phyloP scores from a whole-genome alignment of 2,329 filamentous ascomycete genomes.

The Penicillium sp. region DNA sequence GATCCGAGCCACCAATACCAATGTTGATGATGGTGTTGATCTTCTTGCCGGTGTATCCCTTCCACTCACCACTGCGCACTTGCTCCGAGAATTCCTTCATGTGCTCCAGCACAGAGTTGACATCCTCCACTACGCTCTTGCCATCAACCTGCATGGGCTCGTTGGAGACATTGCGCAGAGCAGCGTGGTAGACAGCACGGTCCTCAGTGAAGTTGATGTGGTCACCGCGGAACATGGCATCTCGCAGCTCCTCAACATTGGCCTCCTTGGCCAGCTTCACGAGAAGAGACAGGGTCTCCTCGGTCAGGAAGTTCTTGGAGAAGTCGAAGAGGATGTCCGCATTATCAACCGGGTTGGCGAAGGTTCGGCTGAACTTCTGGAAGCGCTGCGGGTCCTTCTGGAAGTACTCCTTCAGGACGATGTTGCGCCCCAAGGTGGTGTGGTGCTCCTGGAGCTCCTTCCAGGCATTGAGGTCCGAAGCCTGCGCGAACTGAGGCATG shows the following conservation, averaged over 20 bases:
- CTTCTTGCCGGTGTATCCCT: conserved; percentile 95
- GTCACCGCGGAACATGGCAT: conserved; percentile 95
- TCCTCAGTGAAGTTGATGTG: conserved; percentile 99
- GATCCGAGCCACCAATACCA: conserved; percentile 95
- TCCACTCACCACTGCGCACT: conserved; percentile 92
- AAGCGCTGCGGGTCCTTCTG: conserved; percentile 84
- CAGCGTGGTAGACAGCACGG: conserved; percentile 92
- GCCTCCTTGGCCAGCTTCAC: conserved; percentile 90
- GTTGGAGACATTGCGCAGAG: conserved; percentile 84
- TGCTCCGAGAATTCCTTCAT: conserved; percentile 99
- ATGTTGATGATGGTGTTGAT: conserved; percentile 96
- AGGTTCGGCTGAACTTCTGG: conserved; percentile 82
- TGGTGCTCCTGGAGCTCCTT: conserved; percentile 87
- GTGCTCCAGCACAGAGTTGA: conserved; percentile 87
- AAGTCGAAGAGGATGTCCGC: conserved; percentile 96
- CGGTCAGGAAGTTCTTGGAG: conserved; percentile 96
- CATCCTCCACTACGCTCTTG: conserved; percentile 87
- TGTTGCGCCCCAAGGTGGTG: conserved; percentile 77
- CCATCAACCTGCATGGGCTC: conserved; percentile 82
- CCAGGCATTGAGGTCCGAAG: conserved; percentile 83
- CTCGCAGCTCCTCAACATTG: conserved; percentile 84
- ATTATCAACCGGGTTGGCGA: conserved; percentile 72
- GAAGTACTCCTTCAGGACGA: conserved; percentile 92
- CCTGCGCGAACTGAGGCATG: conserved; percentile 59
- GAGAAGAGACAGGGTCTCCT: conserved; percentile 84